Evolutionary conservation across 2,329 filamentous ascomycete genomes (phyloP).

Genomic region (Chrysoporthe cubensis): DNA sequence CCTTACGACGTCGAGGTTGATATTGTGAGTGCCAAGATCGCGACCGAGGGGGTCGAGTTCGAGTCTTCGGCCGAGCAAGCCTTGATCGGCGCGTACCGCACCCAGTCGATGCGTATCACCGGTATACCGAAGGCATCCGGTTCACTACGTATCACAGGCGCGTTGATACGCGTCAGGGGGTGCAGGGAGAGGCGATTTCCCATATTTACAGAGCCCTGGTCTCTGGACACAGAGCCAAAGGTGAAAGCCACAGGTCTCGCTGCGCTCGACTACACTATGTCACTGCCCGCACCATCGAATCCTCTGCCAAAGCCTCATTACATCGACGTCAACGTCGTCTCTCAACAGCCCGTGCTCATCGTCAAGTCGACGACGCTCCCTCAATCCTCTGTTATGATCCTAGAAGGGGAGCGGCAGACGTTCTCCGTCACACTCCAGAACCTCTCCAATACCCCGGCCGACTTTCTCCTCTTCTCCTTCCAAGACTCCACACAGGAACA

Average conservation of each 20-base stretch:
- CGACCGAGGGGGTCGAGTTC: conserved; percentile 74
- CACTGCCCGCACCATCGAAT: conserved; percentile 41
- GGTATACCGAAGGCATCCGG: conserved; percentile 72
- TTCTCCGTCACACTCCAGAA: conserved; percentile 86
- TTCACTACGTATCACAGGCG: conserved; percentile 74
- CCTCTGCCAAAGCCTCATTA: conserved; percentile 49
- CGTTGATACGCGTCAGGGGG: conserved; percentile 76
- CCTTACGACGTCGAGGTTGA: conserved; percentile 92
- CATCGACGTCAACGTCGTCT: conserved; percentile 74
- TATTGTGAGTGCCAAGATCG: conserved; percentile 78
- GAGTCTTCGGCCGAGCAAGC: conserved; percentile 67
- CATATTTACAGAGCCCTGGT: conserved; percentile 80
- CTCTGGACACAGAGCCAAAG: conserved; percentile 69
- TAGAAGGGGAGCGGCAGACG: conserved; percentile 82
- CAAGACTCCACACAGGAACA: conserved; percentile 83
- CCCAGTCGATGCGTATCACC: conserved; percentile 74
- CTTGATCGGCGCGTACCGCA: conserved; percentile 78
- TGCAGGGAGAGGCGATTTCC: conserved; percentile 84
- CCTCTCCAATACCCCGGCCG: conserved; percentile 73
- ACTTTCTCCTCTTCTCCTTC: conserved; percentile 86
- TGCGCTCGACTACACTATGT: conserved; percentile 54
- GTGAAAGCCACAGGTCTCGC: conserved; percentile 75
- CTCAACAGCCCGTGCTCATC: conserved; percentile 75
- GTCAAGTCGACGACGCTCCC: conserved; percentile 78
- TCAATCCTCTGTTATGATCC: conserved; percentile 86